Base-by-base conservation (phyloP, 2,329 filamentous ascomycete genomes). In the Pseudogymnoascus sp. region DNA sequence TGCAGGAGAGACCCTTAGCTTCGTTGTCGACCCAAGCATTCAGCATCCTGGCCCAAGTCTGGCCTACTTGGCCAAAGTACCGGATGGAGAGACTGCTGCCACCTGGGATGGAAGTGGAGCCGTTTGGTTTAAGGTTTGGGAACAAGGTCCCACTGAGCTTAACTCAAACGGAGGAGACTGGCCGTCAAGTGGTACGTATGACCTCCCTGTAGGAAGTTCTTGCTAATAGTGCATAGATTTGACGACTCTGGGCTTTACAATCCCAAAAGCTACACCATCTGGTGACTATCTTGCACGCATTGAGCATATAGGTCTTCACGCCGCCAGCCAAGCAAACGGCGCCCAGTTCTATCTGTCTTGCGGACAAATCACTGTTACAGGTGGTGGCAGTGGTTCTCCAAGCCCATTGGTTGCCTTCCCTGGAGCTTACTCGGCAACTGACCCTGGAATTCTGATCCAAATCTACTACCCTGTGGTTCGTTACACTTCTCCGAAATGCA, bases 331-430 rank as follows among this genome's bases (percentile, higher is more conserved):
- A 22, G 37, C 60, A n/a, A 59, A 61, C 2, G 66, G 63, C 25
- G 64, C 66, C 6, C 68, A 69, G 18, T 68, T 67, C 30, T 69
- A 66, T 60, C 41, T 71, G 33, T 71, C 71, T 9, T 78, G 76
- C 60, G 71, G 71, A 6, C 76, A 78, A 64, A 67, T 77, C 61
- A 75, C 71, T 39, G 71, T 78, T 20, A 75, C 75, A 0, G 74
- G 72, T 14, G 74, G 75, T 14, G 76, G 75, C 4, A 72, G 61
- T 61, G 70, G 73, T 12, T 68, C 64, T 8, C 75, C 75, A 2
- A 66, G 68, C 2, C 74, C 74, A 1, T 63, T 68, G 1, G 70
- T 71, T 57, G 66, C 66, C 36, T 74, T 75, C 63, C 74, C 74
- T 1, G 69, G 72, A 22, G 73, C 72, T 1, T 75, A 75, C 67